Percentiles rank a stretch among this genome's conserved stretches.
These are phyloP conservation scores for Amaranthus hypochondriacus DNA, from an alignment of 148 eudicot species.

Conservation along the genomic window DNA sequence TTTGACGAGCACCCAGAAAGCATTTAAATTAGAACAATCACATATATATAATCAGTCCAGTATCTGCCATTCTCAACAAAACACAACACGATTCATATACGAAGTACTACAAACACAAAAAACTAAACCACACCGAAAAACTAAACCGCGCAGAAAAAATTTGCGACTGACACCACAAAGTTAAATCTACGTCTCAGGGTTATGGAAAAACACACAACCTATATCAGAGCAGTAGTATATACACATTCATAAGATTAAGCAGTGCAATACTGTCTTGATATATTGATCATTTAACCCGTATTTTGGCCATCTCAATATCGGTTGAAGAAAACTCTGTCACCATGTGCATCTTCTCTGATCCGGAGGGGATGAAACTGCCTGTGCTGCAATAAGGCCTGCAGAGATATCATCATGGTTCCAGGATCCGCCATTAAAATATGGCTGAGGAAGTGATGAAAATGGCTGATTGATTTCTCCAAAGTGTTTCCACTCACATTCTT, in stretches of 20 bases:
- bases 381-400: slow-evolving; percentile 66
- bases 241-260: slow-evolving; percentile 6
- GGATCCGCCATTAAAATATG: slow-evolving; percentile 38
- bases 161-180: neutral
- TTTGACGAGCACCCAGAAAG: too few species aligned
- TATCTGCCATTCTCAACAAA: slow-evolving; percentile 8
- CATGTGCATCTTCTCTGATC: slow-evolving; percentile 61
- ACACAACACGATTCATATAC: slow-evolving; percentile 7
- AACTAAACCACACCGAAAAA: neutral
- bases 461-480: slow-evolving; percentile 37
- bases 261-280: neutral
- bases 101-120: neutral
- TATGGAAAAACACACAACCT: neutral
- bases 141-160: neutral
- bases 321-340: slow-evolving; percentile 44
- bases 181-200: neutral
- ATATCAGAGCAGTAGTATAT: slow-evolving; percentile 14
- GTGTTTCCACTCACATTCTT: slow-evolving; percentile 41
- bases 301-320: slow-evolving; percentile 25
- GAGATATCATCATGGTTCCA: slow-evolving; percentile 50
- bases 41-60: neutral
- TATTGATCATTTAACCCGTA: slow-evolving; percentile 8
- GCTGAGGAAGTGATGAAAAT: slow-evolving; percentile 34
- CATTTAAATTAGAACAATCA: neutral
- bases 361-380: slow-evolving; percentile 83